These are phyloP conservation scores for Ustulina deusta DNA, from an alignment of 2,329 filamentous ascomycete genomes.

Conservation along the genomic window DNA sequence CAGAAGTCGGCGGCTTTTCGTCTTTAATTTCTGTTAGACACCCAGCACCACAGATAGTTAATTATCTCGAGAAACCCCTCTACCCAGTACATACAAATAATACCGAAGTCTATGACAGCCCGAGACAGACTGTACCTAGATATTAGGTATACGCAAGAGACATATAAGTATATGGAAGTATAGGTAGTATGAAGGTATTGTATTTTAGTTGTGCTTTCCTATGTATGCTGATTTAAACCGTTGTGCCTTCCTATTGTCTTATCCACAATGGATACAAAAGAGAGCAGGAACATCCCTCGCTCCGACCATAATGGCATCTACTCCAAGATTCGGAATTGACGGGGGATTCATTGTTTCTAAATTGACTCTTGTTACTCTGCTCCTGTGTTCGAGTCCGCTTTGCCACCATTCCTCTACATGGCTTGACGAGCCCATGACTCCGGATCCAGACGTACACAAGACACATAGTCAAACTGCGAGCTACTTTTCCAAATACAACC, in stretches of 20 bases:
- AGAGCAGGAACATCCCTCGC: constrained; percentile 6
- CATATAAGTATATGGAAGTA: too few relatives aligned
- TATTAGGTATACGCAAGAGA: too few relatives aligned
- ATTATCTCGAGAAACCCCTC: neutral
- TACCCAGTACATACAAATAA: neutral
- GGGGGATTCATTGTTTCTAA: neutral
- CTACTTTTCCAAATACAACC: neutral
- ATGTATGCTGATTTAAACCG: neutral
- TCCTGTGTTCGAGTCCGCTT: neutral
- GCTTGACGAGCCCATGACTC: neutral
- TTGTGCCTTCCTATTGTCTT: constrained; percentile 4
- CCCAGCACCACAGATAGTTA: neutral
- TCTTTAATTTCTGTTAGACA: neutral
- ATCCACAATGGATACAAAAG: neutral
- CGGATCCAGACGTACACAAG: neutral
- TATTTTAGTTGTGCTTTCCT: constrained; percentile 7
- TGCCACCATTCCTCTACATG: neutral
- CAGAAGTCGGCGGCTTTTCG: neutral
- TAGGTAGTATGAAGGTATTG: too few relatives aligned
- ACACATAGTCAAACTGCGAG: neutral
- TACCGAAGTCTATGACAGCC: neutral
- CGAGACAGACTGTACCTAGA: neutral
- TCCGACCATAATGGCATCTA: neutral
- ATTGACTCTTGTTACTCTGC: neutral
- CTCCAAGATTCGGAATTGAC: neutral